Evolutionary conservation across 2,329 filamentous ascomycete species (phyloP).

Genomic region (Colletotrichum cereale): DNA sequence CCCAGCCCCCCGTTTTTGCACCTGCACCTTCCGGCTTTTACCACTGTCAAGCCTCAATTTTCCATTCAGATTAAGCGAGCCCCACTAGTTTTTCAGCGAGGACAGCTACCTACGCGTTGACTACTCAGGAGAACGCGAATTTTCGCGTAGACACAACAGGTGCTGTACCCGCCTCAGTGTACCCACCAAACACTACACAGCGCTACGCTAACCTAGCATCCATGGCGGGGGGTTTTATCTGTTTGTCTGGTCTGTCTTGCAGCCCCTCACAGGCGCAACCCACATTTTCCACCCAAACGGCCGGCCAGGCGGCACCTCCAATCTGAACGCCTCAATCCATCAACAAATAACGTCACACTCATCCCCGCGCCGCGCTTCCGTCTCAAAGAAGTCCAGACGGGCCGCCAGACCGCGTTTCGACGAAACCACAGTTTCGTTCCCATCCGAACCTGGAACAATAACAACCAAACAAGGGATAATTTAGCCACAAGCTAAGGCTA

Average conservation of each 20-base stretch:
- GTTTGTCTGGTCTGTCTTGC: background rate
- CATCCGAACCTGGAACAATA: background rate
- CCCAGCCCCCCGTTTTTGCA: constrained; percentile 36
- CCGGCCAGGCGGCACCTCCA: constrained; percentile 16
- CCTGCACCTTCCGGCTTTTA: constrained; percentile 5
- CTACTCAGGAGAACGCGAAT: constrained; percentile 31
- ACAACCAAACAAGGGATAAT: background rate
- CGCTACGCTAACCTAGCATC: background rate
- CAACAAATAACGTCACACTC: constrained; percentile 41
- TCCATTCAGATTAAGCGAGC: constrained; percentile 35
- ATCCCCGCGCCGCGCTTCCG: constrained; percentile 17
- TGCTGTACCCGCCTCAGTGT: background rate
- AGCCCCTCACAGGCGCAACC: constrained; percentile 24
- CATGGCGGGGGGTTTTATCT: constrained; percentile 1
- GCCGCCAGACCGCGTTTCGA: background rate
- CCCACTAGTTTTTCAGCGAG: constrained; percentile 9
- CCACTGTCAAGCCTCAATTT: constrained; percentile 28
- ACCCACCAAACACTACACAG: background rate
- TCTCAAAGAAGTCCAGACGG: constrained; percentile 10
- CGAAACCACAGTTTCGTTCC: background rate
- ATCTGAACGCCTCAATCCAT: constrained; percentile 33
- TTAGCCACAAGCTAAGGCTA: background rate
- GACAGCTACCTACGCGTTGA: constrained; percentile 18
- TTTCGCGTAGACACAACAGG: constrained; percentile 37
- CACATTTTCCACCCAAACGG: constrained; percentile 34